Percentiles rank a stretch among this genome's conserved stretches.
phyloP scores from a whole-genome alignment of 495 filamentous ascomycete species.

The Acidomyces sp. region DNA sequence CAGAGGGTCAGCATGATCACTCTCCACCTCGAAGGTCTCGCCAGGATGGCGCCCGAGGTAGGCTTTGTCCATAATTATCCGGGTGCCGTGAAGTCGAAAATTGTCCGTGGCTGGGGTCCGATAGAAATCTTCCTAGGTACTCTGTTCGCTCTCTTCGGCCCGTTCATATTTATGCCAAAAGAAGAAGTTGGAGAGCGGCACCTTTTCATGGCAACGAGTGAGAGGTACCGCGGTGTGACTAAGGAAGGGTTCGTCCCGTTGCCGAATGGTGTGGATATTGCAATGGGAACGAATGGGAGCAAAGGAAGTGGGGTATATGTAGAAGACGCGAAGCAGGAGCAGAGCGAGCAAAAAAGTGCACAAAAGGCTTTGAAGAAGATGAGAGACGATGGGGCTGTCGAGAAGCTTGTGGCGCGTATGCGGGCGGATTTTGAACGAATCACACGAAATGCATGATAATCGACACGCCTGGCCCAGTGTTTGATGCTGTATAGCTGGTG shows the following conservation, averaged over 20 bases:
- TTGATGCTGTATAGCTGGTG: too few relatives aligned
- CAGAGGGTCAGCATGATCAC: conserved; percentile 40
- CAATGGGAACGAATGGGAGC: conserved; percentile 34
- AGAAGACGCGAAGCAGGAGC: conserved; percentile 34
- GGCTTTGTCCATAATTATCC: conserved; percentile 49
- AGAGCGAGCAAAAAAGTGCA: conserved; percentile 25
- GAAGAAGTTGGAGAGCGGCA: conserved; percentile 14
- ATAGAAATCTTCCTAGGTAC: conserved; percentile 4
- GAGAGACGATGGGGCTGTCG: conserved; percentile 32
- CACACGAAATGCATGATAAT: too few relatives aligned
- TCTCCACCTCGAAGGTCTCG: conserved; percentile 37
- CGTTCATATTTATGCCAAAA: conserved; percentile 12
- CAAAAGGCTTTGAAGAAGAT: conserved; percentile 25
- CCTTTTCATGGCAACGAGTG: conserved; percentile 11
- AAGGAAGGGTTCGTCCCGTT: conserved; percentile 23
- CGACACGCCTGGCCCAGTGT: too few relatives aligned
- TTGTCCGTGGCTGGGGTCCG: conserved; percentile 1
- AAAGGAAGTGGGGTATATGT: conserved; percentile 41
- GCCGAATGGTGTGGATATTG: conserved; percentile 19
- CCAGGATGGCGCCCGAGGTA: conserved; percentile 35
- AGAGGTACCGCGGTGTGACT: background rate
- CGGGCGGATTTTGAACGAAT: conserved; percentile 34
- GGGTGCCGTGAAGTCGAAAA: conserved; percentile 31
- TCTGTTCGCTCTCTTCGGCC: conserved; percentile 7
- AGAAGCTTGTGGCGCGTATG: conserved; percentile 39